A percentile compares a stretch with the other conserved stretches of the same genome.
phyloP scores from a whole-genome alignment of 2,329 filamentous ascomycete genomes.

The Curvularia sp. region DNA sequence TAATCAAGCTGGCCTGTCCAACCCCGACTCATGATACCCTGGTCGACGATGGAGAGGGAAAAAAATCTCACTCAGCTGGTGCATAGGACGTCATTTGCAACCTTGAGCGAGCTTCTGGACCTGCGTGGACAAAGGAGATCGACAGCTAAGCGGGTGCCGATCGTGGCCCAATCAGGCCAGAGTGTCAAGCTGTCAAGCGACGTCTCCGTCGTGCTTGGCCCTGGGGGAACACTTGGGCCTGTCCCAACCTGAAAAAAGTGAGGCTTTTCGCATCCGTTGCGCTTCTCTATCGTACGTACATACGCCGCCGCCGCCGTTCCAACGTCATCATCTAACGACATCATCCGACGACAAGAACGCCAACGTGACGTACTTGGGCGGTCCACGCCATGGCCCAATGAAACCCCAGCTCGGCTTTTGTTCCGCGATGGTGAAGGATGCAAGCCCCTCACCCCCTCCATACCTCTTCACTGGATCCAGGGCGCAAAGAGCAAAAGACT shows the following conservation, averaged over 20 bases:
- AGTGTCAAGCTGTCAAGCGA: neutral
- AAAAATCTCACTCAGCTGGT: neutral
- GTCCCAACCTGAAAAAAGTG: constrained; percentile 11
- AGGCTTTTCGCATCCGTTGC: constrained; percentile 23
- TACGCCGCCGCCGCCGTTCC: constrained; percentile 1
- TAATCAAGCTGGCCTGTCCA: neutral
- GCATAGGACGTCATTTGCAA: constrained; percentile 23
- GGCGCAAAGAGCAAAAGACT: constrained; percentile 5
- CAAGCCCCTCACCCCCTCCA: no score
- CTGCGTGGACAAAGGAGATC: constrained; percentile 25
- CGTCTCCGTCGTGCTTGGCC: neutral
- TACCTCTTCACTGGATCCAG: neutral
- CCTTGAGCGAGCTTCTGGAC: constrained; percentile 20
- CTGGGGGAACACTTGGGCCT: neutral
- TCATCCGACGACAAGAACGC: neutral
- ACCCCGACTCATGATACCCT: neutral
- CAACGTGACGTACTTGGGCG: constrained; percentile 15
- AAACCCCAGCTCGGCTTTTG: neutral
- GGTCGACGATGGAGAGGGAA: neutral
- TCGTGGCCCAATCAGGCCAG: constrained; percentile 5
- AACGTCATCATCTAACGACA: constrained; percentile 3
- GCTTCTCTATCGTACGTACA: constrained; percentile 5
- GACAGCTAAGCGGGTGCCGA: constrained; percentile 24
- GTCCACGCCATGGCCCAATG: constrained; percentile 9
- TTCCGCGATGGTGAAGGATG: neutral